phyloP scores from a whole-genome alignment of 2,329 filamentous ascomycete species.

The Podosphaera leucotricha region DNA sequence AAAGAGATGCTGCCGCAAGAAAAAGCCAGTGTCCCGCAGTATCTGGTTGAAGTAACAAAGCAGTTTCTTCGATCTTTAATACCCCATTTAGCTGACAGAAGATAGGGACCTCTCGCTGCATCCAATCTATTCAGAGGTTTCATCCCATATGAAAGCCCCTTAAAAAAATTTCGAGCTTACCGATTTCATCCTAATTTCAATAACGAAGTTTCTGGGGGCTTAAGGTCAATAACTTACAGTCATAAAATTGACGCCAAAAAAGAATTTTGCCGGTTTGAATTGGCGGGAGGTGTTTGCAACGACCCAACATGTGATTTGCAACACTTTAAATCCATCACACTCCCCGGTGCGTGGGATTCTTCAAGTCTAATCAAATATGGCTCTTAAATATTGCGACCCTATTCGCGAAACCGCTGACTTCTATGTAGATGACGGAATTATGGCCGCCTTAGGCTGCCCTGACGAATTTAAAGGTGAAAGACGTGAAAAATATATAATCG shows the following conservation, averaged over 20 bases:
- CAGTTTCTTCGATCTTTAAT: constrained; percentile 3
- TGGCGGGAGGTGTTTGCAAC: constrained; percentile 45
- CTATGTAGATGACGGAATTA: constrained; percentile 42
- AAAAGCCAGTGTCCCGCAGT: constrained; percentile 4
- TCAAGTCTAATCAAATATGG: neutral
- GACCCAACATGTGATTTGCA: constrained; percentile 51
- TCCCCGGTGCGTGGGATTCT: constrained; percentile 43
- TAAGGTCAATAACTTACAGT: constrained; percentile 81
- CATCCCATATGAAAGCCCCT: constrained; percentile 58
- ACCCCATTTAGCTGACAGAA: constrained; percentile 6
- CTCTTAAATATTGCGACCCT: neutral
- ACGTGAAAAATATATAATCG: constrained; percentile 34
- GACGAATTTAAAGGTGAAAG: constrained; percentile 39
- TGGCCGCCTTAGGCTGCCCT: constrained; percentile 44
- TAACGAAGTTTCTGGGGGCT: constrained; percentile 46
- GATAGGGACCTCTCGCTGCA: neutral
- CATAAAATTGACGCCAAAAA: constrained; percentile 61
- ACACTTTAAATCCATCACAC: constrained; percentile 52
- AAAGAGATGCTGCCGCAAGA: constrained; percentile 6
- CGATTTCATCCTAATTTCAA: constrained; percentile 67
- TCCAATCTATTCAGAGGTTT: constrained; percentile 4
- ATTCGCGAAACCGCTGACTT: constrained; percentile 14
- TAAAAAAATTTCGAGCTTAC: constrained; percentile 66
- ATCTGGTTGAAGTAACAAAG: constrained; percentile 10
- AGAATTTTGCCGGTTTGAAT: constrained; percentile 54